phyloP scores from a whole-genome alignment of 495 filamentous ascomycete species.

The Aspergillus diversus region DNA sequence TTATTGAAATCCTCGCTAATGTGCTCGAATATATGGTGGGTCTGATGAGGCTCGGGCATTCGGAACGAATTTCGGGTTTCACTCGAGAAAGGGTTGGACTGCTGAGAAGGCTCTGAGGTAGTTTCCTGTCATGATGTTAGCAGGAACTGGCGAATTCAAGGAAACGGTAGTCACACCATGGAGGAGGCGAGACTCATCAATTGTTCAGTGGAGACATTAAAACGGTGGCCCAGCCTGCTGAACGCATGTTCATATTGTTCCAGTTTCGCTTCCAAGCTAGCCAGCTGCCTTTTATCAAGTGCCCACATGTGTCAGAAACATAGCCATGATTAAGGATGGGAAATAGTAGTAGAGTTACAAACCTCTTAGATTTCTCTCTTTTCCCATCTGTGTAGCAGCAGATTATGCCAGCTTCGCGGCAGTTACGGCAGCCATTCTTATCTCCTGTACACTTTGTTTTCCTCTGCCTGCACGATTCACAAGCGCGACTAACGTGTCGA shows the following conservation, averaged over 20 bases:
- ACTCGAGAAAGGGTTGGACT: not conserved
- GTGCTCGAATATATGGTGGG: constrained; percentile 52
- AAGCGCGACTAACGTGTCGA: constrained; percentile 50
- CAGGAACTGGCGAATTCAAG: not conserved
- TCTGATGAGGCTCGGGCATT: constrained; percentile 29
- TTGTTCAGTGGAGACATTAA: constrained; percentile 45
- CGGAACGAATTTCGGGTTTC: not conserved
- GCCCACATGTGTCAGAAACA: not conserved
- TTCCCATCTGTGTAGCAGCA: constrained; percentile 63
- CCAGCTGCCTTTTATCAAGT: constrained; percentile 42
- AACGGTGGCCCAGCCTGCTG: constrained; percentile 39
- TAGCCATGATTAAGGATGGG: not conserved
- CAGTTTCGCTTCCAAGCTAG: constrained; percentile 53
- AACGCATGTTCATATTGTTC: constrained; percentile 52
- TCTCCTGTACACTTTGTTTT: constrained; percentile 65
- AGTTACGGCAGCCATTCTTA: constrained; percentile 58
- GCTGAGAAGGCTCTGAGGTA: not conserved
- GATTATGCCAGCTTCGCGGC: constrained; percentile 49
- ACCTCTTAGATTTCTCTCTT: constrained; percentile 60
- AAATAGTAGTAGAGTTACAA: constrained; percentile 9
- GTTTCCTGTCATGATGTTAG: constrained; percentile 31
- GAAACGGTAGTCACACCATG: constrained; percentile 31
- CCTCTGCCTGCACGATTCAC: constrained; percentile 51
- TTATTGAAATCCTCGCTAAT: constrained; percentile 63
- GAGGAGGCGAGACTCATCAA: constrained; percentile 41